phyloP scores from a whole-genome alignment of 2,329 filamentous ascomycete species.

The Aureobasidium sp. region DNA sequence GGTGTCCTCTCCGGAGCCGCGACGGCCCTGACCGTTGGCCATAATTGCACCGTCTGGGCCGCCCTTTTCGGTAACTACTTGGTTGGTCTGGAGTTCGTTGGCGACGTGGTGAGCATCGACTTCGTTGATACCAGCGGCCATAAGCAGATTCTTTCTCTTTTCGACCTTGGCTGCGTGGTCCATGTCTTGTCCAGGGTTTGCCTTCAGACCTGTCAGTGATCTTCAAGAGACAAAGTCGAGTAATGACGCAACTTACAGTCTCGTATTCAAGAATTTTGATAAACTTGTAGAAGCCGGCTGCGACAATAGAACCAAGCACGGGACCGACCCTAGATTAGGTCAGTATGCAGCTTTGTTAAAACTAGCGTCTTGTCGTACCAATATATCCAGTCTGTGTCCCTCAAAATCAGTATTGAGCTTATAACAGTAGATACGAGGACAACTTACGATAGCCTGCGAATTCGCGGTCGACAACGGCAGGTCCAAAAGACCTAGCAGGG shows the following conservation, averaged over 20 bases:
- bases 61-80: background rate
- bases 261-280: constrained; percentile 30
- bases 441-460: constrained; percentile 24
- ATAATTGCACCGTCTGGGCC: constrained; percentile 14
- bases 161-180: constrained; percentile 19
- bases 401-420: background rate
- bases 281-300: constrained; percentile 29
- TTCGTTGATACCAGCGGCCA: constrained; percentile 21
- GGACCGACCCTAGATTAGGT: constrained; percentile 23
- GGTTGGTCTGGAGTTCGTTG: constrained; percentile 15
- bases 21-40: constrained; percentile 19
- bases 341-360: no score
- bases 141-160: constrained; percentile 18
- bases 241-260: constrained; percentile 16
- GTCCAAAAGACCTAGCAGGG: constrained; percentile 31
- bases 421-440: no score
- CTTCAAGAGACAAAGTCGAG: no score
- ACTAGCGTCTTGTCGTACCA: constrained; percentile 12
- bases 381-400: constrained; percentile 24
- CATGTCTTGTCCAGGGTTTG: constrained; percentile 27
- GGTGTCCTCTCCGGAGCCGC: background rate
- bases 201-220: constrained; percentile 7
- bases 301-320: constrained; percentile 25
- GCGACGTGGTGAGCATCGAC: constrained; percentile 19
- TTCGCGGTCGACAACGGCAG: constrained; percentile 23